Conservation (phyloP, 495 filamentous ascomycete genomes). For the Aspergillus ellipticus region DNA sequence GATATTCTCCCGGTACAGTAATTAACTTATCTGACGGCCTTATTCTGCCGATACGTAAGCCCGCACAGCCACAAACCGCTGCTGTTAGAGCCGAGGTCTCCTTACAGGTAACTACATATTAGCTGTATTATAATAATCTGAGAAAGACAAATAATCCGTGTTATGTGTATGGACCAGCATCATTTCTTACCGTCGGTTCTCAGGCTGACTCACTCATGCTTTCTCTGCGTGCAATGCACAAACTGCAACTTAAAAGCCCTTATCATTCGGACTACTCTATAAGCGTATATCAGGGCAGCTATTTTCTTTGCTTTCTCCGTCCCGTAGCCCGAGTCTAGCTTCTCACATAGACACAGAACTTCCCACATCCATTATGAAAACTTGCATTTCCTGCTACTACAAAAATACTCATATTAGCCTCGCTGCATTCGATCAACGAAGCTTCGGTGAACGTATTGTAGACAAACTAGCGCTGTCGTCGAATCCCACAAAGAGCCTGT, state of each 20-base stretch:
- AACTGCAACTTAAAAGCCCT: not conserved
- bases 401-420: not conserved
- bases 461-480: not conserved
- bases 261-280: not conserved
- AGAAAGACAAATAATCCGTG: not conserved
- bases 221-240: not conserved
- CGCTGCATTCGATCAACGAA: not conserved
- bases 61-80: not conserved
- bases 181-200: not conserved
- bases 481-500: not conserved
- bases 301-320: not conserved
- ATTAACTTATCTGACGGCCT: not conserved
- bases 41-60: not conserved
- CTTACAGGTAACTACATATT: not conserved
- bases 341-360: not conserved
- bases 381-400: not conserved
- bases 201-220: not conserved
- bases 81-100: not conserved
- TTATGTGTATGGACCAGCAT: not conserved
- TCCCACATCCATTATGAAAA: not conserved
- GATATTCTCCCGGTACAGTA: not conserved
- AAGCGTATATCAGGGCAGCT: not conserved
- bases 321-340: not conserved
- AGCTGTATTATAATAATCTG: not conserved
- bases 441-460: not conserved